Evolutionary conservation across 805 yeast species (phyloP).

Genomic region (Yamadazyma olivae): DNA sequence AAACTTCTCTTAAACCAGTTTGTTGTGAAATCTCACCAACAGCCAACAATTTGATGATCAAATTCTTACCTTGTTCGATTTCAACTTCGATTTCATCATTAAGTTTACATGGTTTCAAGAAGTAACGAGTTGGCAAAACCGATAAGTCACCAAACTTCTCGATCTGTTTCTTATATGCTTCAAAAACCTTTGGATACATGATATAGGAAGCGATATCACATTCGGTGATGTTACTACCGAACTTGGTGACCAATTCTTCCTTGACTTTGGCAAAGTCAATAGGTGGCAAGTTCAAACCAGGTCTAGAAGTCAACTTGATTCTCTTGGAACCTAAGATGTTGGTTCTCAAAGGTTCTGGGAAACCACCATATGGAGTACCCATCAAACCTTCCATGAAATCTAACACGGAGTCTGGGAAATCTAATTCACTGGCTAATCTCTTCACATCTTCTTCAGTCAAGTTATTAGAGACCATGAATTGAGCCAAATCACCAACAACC

Average conservation of each 20-base stretch:
- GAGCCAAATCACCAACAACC: constrained; percentile 99
- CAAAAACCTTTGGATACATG: constrained; percentile 98
- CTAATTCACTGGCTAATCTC: constrained; percentile 84
- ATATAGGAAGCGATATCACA: constrained; percentile 91
- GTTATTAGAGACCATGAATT: constrained; percentile 97
- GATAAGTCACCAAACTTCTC: constrained; percentile 90
- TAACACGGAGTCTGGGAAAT: constrained; percentile 97
- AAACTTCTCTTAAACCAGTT: constrained; percentile 93
- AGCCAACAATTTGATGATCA: constrained; percentile 89
- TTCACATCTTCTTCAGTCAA: constrained; percentile 80
- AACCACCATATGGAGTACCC: constrained; percentile 99
- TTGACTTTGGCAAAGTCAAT: constrained; percentile 70
- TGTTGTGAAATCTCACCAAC: constrained; percentile 81
- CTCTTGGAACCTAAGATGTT: constrained; percentile 90
- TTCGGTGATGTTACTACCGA: constrained; percentile 70
- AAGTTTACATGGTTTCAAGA: constrained; percentile 81
- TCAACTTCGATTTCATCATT: constrained; percentile 88
- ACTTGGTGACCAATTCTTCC: constrained; percentile 72
- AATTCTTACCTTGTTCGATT: constrained; percentile 91
- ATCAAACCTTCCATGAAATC: constrained; percentile 99
- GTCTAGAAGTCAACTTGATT: constrained; percentile 82
- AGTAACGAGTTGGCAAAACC: constrained; percentile 88
- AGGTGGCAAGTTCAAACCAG: constrained; percentile 88
- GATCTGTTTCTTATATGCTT: constrained; percentile 69
- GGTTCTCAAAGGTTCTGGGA: constrained; percentile 98